Evolutionary conservation across 2,329 filamentous ascomycete genomes (phyloP).

Genomic region (Colletotrichum chlorophyti): DNA sequence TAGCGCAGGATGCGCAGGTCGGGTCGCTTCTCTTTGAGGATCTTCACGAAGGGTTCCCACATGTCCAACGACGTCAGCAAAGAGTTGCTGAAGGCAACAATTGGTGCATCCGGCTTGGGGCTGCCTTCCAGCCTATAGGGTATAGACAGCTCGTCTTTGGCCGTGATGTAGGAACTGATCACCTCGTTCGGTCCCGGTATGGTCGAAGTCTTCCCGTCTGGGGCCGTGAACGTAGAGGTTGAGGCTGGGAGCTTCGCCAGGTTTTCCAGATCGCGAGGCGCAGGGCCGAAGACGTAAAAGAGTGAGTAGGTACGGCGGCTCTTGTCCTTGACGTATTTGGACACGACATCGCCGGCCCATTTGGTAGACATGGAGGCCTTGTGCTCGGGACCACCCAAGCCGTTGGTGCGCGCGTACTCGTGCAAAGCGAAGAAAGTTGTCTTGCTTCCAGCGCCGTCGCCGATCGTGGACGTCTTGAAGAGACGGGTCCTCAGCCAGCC

Average conservation of each 20-base stretch:
- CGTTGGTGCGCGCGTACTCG: conserved; percentile 74
- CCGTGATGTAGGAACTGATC: conserved; percentile 73
- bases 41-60: conserved; percentile 77
- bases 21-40: conserved; percentile 65
- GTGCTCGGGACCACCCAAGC: conserved; percentile 69
- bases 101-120: conserved; percentile 68
- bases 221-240: conserved; percentile 56
- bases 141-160: conserved; percentile 71
- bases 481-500: conserved; percentile 80
- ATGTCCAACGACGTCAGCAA: conserved; percentile 80
- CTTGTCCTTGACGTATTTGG: conserved; percentile 63
- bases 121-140: conserved; percentile 81
- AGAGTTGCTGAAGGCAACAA: conserved; percentile 80
- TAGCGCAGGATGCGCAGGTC: conserved; percentile 79
- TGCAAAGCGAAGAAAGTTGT: conserved; percentile 69
- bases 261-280: conserved; percentile 70
- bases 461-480: conserved; percentile 71
- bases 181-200: conserved; percentile 54
- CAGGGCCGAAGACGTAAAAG: conserved; percentile 82
- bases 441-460: conserved; percentile 52
- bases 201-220: conserved; percentile 63
- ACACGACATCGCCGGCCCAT: conserved; percentile 65
- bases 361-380: conserved; percentile 68
- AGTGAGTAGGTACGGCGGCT: conserved; percentile 70
- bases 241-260: conserved; percentile 57